phyloP scores from a whole-genome alignment of 2,329 filamentous ascomycete species.

The Penicillium sp. region DNA sequence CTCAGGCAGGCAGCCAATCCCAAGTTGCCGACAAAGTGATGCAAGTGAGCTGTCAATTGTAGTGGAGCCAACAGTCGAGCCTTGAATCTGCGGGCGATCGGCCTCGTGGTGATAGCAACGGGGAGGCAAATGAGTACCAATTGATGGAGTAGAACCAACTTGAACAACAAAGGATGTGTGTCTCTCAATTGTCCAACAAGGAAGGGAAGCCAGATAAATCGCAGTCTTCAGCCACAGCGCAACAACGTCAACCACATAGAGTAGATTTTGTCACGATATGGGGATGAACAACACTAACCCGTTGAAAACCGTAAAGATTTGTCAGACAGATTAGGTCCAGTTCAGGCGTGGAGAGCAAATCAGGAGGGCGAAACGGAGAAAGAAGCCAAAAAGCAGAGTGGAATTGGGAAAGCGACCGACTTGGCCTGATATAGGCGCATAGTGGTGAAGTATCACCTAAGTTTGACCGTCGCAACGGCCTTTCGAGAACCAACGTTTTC shows the following conservation, averaged over 20 bases:
- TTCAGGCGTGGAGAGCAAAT: slow-evolving; percentile 11
- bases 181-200: neutral
- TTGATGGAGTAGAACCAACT: neutral
- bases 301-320: neutral
- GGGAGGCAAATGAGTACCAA: neutral
- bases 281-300: neutral
- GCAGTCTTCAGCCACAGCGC: neutral
- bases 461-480: neutral
- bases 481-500: slow-evolving; percentile 24
- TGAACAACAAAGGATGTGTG: neutral
- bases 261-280: neutral
- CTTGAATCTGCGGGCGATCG: slow-evolving; percentile 29
- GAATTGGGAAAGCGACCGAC: slow-evolving; percentile 30
- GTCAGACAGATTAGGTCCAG: slow-evolving; percentile 1
- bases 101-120: slow-evolving; percentile 25
- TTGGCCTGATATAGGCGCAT: slow-evolving; percentile 28
- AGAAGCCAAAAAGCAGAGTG: slow-evolving; percentile 24
- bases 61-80: slow-evolving; percentile 28
- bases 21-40: slow-evolving; percentile 29
- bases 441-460: slow-evolving; percentile 7
- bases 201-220: neutral
- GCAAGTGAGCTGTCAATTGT: slow-evolving; percentile 35
- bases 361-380: slow-evolving; percentile 16
- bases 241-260: neutral
- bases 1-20: slow-evolving; percentile 36